phyloP scores from a whole-genome alignment of 1,284 basidiomycete genomes.

The Pisolithus thermaeus region DNA sequence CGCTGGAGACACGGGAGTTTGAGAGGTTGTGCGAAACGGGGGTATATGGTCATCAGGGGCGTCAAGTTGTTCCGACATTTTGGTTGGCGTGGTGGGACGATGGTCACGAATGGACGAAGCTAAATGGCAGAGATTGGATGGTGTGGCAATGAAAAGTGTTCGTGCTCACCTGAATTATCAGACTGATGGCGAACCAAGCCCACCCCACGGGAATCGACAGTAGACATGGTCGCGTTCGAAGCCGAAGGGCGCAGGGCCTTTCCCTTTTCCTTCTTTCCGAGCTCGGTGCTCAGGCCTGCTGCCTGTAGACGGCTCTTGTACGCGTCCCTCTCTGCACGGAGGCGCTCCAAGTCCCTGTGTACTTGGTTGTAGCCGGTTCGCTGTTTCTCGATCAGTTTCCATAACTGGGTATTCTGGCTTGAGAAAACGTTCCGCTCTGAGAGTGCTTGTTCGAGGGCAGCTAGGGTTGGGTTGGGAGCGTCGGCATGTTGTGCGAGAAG shows the following conservation, averaged over 20 bases:
- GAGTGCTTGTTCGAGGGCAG: slow-evolving; percentile 69
- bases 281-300: slow-evolving; percentile 28
- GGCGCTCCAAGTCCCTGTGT: slow-evolving; percentile 74
- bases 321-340: slow-evolving; percentile 73
- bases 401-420: slow-evolving; percentile 81
- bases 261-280: slow-evolving; percentile 26
- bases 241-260: slow-evolving; percentile 20
- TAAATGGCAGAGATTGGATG: slow-evolving; percentile 19
- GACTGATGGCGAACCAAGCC: slow-evolving; percentile 37
- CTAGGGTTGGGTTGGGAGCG: slow-evolving; percentile 49
- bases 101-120: slow-evolving; percentile 19
- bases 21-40: slow-evolving; percentile 17
- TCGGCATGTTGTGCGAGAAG: slow-evolving; percentile 49
- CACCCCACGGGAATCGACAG: slow-evolving; percentile 27
- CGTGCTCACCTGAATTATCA: slow-evolving; percentile 49
- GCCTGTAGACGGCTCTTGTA: slow-evolving; percentile 48
- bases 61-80: slow-evolving; percentile 23
- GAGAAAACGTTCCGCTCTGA: slow-evolving; percentile 74
- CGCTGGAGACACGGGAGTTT: slow-evolving; percentile 30
- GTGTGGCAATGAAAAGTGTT: slow-evolving; percentile 3
- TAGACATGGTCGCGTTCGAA: slow-evolving; percentile 19
- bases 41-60: slow-evolving; percentile 24
- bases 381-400: slow-evolving; percentile 91
- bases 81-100: slow-evolving; percentile 31
- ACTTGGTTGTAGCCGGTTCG: slow-evolving; percentile 64